These are phyloP conservation scores for Pythium volutum DNA, from an alignment of 352 stramenopile species.

Conservation along the genomic window DNA sequence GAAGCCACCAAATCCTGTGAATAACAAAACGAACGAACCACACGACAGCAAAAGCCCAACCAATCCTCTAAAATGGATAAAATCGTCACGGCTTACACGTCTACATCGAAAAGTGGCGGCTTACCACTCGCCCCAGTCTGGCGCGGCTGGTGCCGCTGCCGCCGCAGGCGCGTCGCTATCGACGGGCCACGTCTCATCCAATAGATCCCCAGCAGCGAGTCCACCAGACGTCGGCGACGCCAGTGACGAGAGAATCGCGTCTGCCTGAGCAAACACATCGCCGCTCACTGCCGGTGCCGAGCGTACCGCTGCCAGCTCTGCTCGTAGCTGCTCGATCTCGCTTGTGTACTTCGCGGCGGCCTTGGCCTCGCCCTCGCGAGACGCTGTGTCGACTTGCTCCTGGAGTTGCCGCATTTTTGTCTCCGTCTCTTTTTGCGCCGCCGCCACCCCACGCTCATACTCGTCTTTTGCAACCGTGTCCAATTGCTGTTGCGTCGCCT, in stretches of 20 bases:
- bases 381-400: conserved; percentile 28
- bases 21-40: not conserved
- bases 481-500: conserved; percentile 7
- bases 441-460: conserved; percentile 41
- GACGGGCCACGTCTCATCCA: conserved; percentile 21
- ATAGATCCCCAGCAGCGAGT: not conserved
- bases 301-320: conserved; percentile 50
- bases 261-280: conserved; percentile 28
- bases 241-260: conserved; percentile 25
- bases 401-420: conserved; percentile 30
- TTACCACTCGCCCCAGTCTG: conserved; percentile 73
- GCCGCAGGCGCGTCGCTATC: conserved; percentile 34
- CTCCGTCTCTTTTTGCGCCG: conserved; percentile 37
- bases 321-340: conserved; percentile 42
- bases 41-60: conserved; percentile 1
- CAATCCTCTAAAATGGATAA: not conserved
- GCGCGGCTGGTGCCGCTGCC: conserved; percentile 20
- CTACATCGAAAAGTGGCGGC: not conserved
- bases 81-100: not conserved
- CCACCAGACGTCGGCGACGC: conserved; percentile 5
- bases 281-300: not conserved
- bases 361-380: conserved; percentile 39
- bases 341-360: conserved; percentile 28
- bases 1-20: not conserved
- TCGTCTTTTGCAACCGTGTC: conserved; percentile 28